Percentiles rank a stretch among this genome's conserved stretches.
phyloP scores from a whole-genome alignment of 2,329 filamentous ascomycete genomes.

The Fusarium citri region DNA sequence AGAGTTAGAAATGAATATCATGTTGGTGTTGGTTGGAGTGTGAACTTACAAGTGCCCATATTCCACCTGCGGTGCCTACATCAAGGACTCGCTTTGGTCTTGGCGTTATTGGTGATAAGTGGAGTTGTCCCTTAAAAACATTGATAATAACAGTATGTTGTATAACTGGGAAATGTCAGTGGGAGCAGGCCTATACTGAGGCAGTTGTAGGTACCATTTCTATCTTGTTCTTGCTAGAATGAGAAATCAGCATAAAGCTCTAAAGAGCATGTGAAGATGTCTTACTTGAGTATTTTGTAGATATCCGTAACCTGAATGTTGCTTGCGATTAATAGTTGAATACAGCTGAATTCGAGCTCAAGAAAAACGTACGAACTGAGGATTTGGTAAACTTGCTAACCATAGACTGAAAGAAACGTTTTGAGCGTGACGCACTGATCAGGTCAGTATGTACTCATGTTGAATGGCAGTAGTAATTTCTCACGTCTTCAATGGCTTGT shows the following conservation, averaged over 20 bases:
- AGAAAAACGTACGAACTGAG: slow-evolving; percentile 33
- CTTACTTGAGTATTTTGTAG: slow-evolving; percentile 39
- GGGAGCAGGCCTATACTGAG: neutral
- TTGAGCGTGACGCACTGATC: slow-evolving; percentile 32
- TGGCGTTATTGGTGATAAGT: slow-evolving; percentile 32
- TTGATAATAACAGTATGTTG: slow-evolving; percentile 39
- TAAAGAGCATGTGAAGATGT: neutral
- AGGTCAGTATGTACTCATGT: slow-evolving; percentile 17
- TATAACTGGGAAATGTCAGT: slow-evolving; percentile 35
- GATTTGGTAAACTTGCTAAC: slow-evolving; percentile 40
- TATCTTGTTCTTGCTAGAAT: slow-evolving; percentile 41
- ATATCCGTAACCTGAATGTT: slow-evolving; percentile 33
- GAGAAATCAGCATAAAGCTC: slow-evolving; percentile 13
- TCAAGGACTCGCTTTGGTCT: slow-evolving; percentile 37
- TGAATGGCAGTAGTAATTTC: neutral
- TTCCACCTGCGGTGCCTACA: slow-evolving; percentile 37
- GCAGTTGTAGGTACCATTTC: slow-evolving; percentile 35
- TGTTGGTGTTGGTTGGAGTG: neutral
- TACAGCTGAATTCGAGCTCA: neutral
- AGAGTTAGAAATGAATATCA: slow-evolving; percentile 4
- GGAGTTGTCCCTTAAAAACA: slow-evolving; percentile 38
- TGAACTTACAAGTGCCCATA: slow-evolving; percentile 36
- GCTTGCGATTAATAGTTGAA: slow-evolving; percentile 8
- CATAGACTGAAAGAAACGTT: slow-evolving; percentile 39
- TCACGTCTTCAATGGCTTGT: slow-evolving; percentile 35